phyloP scores from a whole-genome alignment of 116 monocot species.

The Dioscorea cayenensis region DNA sequence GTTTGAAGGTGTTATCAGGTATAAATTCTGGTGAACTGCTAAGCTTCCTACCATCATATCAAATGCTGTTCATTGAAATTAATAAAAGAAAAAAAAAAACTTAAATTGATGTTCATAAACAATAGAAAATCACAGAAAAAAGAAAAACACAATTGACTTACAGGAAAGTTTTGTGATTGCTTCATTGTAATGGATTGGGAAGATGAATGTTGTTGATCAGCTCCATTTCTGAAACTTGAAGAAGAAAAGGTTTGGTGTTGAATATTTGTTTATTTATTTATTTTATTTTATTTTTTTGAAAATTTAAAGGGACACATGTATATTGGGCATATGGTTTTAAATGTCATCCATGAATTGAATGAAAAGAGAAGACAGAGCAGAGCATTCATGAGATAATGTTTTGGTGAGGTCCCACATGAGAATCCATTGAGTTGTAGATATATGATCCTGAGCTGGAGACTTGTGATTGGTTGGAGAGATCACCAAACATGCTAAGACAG shows the following conservation, averaged over 20 bases:
- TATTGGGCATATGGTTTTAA: too few species aligned
- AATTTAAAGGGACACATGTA: too few species aligned
- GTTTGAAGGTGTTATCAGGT: conserved; percentile 11
- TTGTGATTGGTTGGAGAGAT: background rate
- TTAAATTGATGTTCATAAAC: background rate
- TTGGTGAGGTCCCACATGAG: background rate
- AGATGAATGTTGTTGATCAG: background rate
- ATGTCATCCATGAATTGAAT: too few species aligned
- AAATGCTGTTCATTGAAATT: background rate
- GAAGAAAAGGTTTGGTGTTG: background rate
- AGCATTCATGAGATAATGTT: background rate
- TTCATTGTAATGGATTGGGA: background rate
- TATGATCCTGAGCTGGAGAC: background rate
- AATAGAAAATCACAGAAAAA: background rate
- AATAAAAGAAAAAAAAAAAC: background rate
- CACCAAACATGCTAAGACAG: background rate
- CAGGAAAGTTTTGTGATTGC: background rate
- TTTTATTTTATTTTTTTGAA: too few species aligned
- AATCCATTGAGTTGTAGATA: background rate
- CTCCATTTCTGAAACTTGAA: background rate
- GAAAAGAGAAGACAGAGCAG: background rate
- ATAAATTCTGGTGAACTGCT: conserved; percentile 20
- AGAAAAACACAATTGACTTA: background rate
- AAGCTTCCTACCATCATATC: conserved; percentile 39
- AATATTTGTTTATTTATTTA: too few species aligned